Percentiles rank a stretch among this genome's conserved stretches.
These are phyloP conservation scores for Phytopythium helicoides DNA, from an alignment of 352 stramenopile species.

Conservation along the genomic window DNA sequence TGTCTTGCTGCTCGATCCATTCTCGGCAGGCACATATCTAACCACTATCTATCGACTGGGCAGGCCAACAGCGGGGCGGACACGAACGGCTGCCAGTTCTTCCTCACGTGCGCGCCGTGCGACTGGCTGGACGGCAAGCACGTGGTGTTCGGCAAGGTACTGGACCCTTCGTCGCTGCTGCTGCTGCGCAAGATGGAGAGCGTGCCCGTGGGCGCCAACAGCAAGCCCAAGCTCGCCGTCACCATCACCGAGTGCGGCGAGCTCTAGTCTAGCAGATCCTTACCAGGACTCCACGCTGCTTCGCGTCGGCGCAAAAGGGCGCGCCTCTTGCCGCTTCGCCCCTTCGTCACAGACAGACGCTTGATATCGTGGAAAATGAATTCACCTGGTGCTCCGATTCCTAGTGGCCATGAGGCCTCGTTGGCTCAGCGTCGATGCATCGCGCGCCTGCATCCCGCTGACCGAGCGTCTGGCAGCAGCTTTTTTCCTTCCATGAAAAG, in stretches of 20 bases:
- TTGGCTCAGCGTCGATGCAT: too few species aligned
- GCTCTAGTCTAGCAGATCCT: constrained; percentile 48
- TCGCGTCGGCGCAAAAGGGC: neutral
- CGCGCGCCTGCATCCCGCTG: too few species aligned
- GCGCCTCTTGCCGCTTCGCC: constrained; percentile 1
- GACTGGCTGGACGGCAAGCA: constrained; percentile 97
- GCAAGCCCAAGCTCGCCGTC: constrained; percentile 87
- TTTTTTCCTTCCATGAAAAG: too few species aligned
- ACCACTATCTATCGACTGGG: neutral
- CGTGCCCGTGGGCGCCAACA: constrained; percentile 77
- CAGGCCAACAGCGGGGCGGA: constrained; percentile 93
- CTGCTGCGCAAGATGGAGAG: constrained; percentile 92
- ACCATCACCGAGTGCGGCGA: constrained; percentile 89
- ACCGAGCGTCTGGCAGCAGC: too few species aligned
- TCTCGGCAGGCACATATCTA: neutral
- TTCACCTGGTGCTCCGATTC: too few species aligned
- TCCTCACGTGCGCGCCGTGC: constrained; percentile 92
- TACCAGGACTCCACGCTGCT: neutral
- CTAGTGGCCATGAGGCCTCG: too few species aligned
- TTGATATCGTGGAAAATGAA: too few species aligned
- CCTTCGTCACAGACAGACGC: too few species aligned
- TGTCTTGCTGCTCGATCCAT: too few species aligned
- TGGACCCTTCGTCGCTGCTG: constrained; percentile 84
- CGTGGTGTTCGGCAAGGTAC: constrained; percentile 95
- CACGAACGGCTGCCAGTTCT: constrained; percentile 95